Evolutionary conservation across 148 eudicot species (phyloP).

Genomic region (Oxyria digyna): DNA sequence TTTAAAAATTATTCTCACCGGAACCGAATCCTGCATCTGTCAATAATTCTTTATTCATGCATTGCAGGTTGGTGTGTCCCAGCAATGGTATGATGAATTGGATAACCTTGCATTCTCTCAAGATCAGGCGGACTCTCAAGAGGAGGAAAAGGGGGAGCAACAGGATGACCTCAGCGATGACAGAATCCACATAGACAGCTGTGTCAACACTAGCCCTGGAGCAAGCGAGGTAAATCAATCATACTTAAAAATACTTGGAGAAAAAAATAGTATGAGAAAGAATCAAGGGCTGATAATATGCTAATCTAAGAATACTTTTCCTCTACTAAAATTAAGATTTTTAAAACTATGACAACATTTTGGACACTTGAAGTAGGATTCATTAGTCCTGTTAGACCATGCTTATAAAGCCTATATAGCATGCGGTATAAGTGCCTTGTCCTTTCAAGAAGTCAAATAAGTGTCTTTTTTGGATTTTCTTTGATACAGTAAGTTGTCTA

Average conservation of each 20-base stretch:
- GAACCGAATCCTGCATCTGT: no score
- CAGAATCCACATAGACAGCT: slow-evolving; percentile 52
- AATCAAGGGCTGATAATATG: neutral
- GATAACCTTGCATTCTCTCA: slow-evolving; percentile 42
- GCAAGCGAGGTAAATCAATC: slow-evolving; percentile 61
- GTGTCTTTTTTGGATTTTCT: neutral
- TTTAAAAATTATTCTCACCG: no score
- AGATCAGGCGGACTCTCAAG: slow-evolving; percentile 24
- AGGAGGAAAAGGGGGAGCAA: slow-evolving; percentile 20
- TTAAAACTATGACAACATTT: neutral
- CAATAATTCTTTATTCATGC: neutral
- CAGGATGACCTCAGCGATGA: slow-evolving; percentile 29
- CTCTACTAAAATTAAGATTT: neutral
- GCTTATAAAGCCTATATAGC: no score
- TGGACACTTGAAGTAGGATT: neutral
- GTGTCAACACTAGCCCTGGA: slow-evolving; percentile 78
- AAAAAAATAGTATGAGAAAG: neutral
- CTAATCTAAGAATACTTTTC: neutral
- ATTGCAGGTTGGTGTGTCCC: slow-evolving; percentile 67
- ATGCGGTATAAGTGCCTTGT: neutral
- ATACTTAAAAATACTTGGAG: no score
- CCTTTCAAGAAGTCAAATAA: neutral
- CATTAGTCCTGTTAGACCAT: no score
- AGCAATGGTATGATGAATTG: slow-evolving; percentile 87
- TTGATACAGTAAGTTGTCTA: neutral